phyloP scores from a whole-genome alignment of 2,329 filamentous ascomycete genomes.

The Talaromyces marneffei region DNA sequence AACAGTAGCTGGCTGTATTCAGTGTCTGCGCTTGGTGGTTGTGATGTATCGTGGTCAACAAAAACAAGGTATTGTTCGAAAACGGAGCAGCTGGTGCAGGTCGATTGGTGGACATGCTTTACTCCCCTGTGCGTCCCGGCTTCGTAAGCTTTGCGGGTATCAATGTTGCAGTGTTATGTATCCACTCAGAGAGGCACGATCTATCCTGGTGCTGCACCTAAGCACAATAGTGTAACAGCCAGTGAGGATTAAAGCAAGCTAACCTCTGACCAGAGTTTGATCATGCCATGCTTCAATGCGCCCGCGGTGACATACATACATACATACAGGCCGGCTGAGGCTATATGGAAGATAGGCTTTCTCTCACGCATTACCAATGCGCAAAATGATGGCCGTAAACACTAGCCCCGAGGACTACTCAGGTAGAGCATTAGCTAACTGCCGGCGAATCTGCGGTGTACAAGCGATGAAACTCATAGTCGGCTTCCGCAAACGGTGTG shows the following conservation, averaged over 20 bases:
- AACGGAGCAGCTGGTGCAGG: constrained; percentile 6
- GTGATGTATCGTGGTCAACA: neutral
- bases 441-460: neutral
- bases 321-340: neutral
- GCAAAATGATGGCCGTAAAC: neutral
- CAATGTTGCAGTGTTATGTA: neutral
- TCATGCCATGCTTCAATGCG: neutral
- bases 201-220: neutral
- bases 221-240: neutral
- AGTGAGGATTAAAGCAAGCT: neutral
- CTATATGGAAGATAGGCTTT: neutral
- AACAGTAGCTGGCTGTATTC: neutral
- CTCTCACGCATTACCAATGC: neutral
- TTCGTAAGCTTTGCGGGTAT: constrained; percentile 8
- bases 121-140: neutral
- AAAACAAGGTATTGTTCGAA: constrained; percentile 11
- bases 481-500: constrained; percentile 3
- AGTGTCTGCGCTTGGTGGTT: too few species aligned
- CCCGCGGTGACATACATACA: constrained; percentile 1
- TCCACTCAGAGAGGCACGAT: constrained; percentile 4
- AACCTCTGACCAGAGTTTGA: neutral
- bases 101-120: neutral
- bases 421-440: neutral
- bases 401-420: neutral
- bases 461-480: neutral